Conservation (phyloP, 1,284 basidiomycete genomes). For the Volvariella surrecta region DNA sequence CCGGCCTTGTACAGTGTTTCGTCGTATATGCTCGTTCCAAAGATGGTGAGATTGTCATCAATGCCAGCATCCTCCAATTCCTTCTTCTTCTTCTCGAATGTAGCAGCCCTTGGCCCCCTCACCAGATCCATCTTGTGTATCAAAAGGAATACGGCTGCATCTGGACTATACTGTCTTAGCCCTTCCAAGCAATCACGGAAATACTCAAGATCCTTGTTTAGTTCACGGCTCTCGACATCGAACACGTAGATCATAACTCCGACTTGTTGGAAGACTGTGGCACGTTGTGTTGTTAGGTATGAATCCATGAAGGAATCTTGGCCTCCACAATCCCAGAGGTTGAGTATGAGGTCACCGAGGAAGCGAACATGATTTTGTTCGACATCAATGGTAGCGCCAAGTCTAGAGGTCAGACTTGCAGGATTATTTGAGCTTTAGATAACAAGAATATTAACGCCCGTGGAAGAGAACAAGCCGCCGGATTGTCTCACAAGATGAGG, state of each 20-base stretch:
- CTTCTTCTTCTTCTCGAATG: slow-evolving; percentile 61
- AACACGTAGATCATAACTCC: slow-evolving; percentile 98
- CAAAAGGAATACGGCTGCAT: slow-evolving; percentile 83
- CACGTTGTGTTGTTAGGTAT: slow-evolving; percentile 84
- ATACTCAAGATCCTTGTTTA: slow-evolving; percentile 76
- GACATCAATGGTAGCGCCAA: slow-evolving; percentile 96
- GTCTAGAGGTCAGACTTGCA: slow-evolving; percentile 82
- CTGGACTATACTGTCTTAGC: slow-evolving; percentile 66
- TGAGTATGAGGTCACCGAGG: slow-evolving; percentile 87
- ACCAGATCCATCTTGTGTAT: slow-evolving; percentile 97
- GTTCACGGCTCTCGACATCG: slow-evolving; percentile 77
- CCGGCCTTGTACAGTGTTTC: slow-evolving; percentile 92
- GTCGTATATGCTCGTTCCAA: slow-evolving; percentile 97
- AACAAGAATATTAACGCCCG: slow-evolving; percentile 7
- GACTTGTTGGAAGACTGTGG: slow-evolving; percentile 92
- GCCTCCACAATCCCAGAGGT: slow-evolving; percentile 98
- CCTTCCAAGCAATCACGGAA: slow-evolving; percentile 83
- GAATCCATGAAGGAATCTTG: slow-evolving; percentile 98
- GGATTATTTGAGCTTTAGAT: slow-evolving; percentile 81
- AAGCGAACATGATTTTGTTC: slow-evolving; percentile 98
- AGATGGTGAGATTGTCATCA: slow-evolving; percentile 53
- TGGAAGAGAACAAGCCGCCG: slow-evolving; percentile 7
- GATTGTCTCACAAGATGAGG: slow-evolving; percentile 83
- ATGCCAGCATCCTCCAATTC: slow-evolving; percentile 64
- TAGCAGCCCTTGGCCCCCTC: slow-evolving; percentile 46